A percentile compares a stretch with the other conserved stretches of the same genome.
Evolutionary conservation across 305 asterid species (phyloP).

Genomic region (Solanum hybrid): DNA sequence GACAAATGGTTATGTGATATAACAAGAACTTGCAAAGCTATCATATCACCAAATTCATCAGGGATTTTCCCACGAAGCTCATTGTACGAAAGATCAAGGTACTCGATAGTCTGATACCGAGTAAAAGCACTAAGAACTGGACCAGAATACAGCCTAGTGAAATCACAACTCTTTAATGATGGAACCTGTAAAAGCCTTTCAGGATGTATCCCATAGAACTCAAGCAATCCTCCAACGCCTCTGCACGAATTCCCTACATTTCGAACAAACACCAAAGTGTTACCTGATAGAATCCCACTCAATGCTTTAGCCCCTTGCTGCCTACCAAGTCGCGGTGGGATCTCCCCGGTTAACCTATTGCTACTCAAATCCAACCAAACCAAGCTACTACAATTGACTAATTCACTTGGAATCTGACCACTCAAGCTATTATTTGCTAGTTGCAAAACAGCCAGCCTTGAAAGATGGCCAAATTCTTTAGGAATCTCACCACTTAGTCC

Average conservation of each 20-base stretch:
- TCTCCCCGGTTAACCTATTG: conserved; percentile 62
- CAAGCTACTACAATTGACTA: conserved; percentile 59
- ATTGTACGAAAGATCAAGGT: conserved; percentile 83
- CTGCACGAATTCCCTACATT: conserved; percentile 82
- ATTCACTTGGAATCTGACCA: conserved; percentile 69
- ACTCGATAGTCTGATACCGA: conserved; percentile 69
- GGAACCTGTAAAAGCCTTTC: conserved; percentile 71
- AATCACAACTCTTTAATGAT: conserved; percentile 64
- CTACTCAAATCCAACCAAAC: conserved; percentile 82
- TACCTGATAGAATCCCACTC: conserved; percentile 74
- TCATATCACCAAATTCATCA: conserved; percentile 79
- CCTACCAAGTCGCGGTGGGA: conserved; percentile 73
- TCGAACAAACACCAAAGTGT: conserved; percentile 70
- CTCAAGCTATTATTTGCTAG: conserved; percentile 65
- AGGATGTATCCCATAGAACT: conserved; percentile 75
- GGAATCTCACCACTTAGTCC: conserved; percentile 62
- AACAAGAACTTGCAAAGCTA: conserved; percentile 75
- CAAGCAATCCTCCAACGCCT: conserved; percentile 88
- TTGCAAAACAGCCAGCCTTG: conserved; percentile 79
- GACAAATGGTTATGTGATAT: conserved; percentile 70
- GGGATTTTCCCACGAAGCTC: conserved; percentile 79
- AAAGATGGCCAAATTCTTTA: conserved; percentile 34
- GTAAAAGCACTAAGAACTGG: conserved; percentile 77
- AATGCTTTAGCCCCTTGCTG: conserved; percentile 72
- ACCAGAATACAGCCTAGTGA: conserved; percentile 70